These are phyloP conservation scores for Diaporthe caulivora DNA, from an alignment of 2,329 filamentous ascomycete species.

Conservation along the genomic window DNA sequence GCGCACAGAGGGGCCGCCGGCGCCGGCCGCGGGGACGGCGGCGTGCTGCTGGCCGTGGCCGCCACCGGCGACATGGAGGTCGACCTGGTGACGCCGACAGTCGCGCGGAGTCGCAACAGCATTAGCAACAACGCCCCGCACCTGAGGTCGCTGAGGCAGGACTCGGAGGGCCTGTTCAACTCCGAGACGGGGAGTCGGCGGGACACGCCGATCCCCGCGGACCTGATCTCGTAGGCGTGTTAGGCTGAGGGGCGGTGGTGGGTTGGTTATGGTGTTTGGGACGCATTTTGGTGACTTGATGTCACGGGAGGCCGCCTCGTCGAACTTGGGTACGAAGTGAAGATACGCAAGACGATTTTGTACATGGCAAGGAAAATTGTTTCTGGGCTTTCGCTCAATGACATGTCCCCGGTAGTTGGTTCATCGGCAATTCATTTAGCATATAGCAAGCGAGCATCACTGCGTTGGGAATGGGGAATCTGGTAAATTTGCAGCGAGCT, in stretches of 20 bases:
- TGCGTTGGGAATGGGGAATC: neutral
- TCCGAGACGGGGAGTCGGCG: constrained; percentile 46
- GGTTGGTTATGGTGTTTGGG: no score
- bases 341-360: constrained; percentile 13
- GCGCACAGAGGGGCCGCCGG: neutral
- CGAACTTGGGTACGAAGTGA: neutral
- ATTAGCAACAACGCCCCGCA: constrained; percentile 33
- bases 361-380: neutral
- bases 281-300: neutral
- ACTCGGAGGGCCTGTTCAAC: constrained; percentile 47
- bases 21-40: neutral
- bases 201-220: constrained; percentile 53
- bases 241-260: neutral
- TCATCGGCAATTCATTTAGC: constrained; percentile 13
- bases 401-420: constrained; percentile 12
- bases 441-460: constrained; percentile 36
- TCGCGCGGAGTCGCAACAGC: constrained; percentile 33
- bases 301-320: neutral
- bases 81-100: constrained; percentile 56
- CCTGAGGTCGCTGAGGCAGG: constrained; percentile 41
- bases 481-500: neutral
- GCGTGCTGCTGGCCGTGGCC: constrained; percentile 41
- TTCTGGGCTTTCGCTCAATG: neutral
- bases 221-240: constrained; percentile 41
- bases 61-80: constrained; percentile 48